Base-by-base conservation (phyloP, 805 yeast genomes). In the Candida berthetii region DNA sequence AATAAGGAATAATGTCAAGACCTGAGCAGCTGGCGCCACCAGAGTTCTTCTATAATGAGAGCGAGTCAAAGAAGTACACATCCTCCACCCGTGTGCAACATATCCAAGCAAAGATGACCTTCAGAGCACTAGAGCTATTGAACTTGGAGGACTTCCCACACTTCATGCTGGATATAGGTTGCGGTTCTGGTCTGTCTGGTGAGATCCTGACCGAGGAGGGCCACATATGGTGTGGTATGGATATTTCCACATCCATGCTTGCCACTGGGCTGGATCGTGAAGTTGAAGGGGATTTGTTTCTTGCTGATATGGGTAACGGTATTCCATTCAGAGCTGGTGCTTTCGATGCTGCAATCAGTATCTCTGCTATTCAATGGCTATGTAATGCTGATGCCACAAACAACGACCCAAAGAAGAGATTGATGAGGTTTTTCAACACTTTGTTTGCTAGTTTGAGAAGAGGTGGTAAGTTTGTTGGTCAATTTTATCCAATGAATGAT, bases 1-100 rank as follows among this genome's bases (percentile, higher is more conserved):
- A 6, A 29, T 15, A 15, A 14, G 17, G 11, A 17, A 32, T 32
- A 8, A 90, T 90, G 98, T 86, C 96, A 2, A 81, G 98, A 69
- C 98, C 98, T 50, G 98, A 90, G 66, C 87, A 87, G 54, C 70
- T 89, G 47, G 98, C 98, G 13, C 98, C 98, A 24, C 96, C 98
- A 33, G 98, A 90, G 66, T 75, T 90, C 45, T 93, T 91, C 60
- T 93, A 93, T 62, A 85, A 89, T 70, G 97, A 90, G 42, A 64
- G 78, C 2, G 99, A 93, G 62, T 85, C 98, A 0, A 71, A 72
- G 48, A 93, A 93, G 57, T 93, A 93, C 62, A 93, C 98, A 0
- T 72, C 84, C 3, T 86, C 96, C 5, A 85, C 96, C 4, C 93
- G 99, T 72, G 96, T 93, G 38, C 99, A 93, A 67, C 96, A 90